Evolutionary conservation across 1,139 yeast genomes (phyloP).

Genomic region (Yamadazyma trypodendri): DNA sequence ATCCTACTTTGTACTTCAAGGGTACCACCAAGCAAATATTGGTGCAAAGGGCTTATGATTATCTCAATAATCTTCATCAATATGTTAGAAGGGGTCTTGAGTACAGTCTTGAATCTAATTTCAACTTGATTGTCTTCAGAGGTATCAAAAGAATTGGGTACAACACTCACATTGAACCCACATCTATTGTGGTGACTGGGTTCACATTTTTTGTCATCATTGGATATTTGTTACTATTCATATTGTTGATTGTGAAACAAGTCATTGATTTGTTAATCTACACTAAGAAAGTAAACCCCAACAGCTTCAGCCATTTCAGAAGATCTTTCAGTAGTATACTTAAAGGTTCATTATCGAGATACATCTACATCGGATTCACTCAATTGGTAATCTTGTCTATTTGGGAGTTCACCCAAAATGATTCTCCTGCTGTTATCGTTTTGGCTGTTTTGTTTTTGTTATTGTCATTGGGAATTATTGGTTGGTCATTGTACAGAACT

Average conservation of each 20-base stretch:
- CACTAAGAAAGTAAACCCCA: conserved; percentile 45
- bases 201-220: conserved; percentile 70
- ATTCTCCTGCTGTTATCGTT: conserved; percentile 74
- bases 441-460: conserved; percentile 64
- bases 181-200: conserved; percentile 73
- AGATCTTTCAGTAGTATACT: conserved; percentile 52
- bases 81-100: conserved; percentile 30
- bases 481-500: conserved; percentile 62
- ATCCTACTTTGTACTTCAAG: conserved; percentile 59
- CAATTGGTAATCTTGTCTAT: conserved; percentile 67
- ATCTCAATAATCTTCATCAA: conserved; percentile 24
- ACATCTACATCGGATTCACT: conserved; percentile 72
- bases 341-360: conserved; percentile 69
- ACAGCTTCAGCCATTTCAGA: conserved; percentile 50
- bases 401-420: conserved; percentile 71
- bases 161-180: conserved; percentile 65
- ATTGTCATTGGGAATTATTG: conserved; percentile 52
- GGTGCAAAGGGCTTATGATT: conserved; percentile 58
- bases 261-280: conserved; percentile 45
- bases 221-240: conserved; percentile 50
- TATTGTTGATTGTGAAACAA: conserved; percentile 55
- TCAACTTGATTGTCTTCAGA: conserved; percentile 59
- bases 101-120: conserved; percentile 34
- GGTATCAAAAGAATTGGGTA: conserved; percentile 76
- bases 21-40: conserved; percentile 59